Percentiles rank a stretch among this genome's conserved stretches.
These are phyloP conservation scores for Leishmania arabica DNA, from an alignment of 208 protist species.

Conservation along the genomic window DNA sequence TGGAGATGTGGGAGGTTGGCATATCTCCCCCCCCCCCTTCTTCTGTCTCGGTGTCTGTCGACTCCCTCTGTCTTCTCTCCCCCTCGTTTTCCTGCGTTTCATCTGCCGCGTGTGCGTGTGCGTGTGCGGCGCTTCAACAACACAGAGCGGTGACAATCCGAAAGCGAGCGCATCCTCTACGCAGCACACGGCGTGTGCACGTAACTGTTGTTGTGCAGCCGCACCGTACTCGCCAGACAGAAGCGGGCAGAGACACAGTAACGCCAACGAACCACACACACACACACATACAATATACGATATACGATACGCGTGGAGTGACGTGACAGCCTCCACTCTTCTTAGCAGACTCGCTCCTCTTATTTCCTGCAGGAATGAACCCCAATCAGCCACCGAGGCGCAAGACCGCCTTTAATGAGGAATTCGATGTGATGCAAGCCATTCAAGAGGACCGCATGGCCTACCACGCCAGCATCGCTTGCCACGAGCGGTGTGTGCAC, in stretches of 20 bases:
- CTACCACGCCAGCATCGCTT: constrained; percentile 63
- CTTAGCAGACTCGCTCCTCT: background rate
- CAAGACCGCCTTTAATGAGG: constrained; percentile 68
- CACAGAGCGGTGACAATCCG: too few relatives aligned
- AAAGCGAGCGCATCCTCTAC: background rate
- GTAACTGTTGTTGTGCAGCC: background rate
- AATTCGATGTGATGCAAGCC: constrained; percentile 80
- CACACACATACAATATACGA: background rate
- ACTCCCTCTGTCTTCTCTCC: background rate
- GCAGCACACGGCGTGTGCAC: background rate
- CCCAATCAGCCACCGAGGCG: constrained; percentile 31
- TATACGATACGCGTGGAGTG: background rate
- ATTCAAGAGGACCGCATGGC: constrained; percentile 92
- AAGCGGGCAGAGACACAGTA: background rate
- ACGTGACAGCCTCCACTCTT: background rate
- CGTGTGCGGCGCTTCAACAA: background rate
- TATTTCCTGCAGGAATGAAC: constrained; percentile 20
- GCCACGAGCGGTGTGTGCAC: constrained; percentile 81
- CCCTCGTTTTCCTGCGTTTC: background rate
- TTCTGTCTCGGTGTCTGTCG: background rate
- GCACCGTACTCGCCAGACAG: background rate
- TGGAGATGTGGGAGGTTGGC: background rate
- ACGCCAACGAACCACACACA: constrained; percentile 4
- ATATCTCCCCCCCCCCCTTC: background rate
- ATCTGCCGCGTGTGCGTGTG: background rate